phyloP scores from a whole-genome alignment of 2,329 filamentous ascomycete genomes.

The Bipolaris cookei region DNA sequence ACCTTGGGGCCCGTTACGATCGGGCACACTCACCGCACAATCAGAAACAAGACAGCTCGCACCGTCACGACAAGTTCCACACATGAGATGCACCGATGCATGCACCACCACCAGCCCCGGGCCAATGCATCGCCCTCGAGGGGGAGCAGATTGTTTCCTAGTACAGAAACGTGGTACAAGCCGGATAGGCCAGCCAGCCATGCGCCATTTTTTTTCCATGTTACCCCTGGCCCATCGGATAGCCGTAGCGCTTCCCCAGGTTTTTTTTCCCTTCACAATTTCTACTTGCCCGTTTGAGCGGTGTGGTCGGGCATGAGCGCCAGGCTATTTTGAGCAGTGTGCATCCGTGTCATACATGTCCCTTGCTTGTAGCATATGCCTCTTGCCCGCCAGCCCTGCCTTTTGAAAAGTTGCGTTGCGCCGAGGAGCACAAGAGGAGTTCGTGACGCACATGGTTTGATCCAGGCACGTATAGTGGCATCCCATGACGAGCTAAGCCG shows the following conservation, averaged over 20 bases:
- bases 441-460: constrained; percentile 18
- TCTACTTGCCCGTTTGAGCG: constrained; percentile 20
- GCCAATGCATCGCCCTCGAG: constrained; percentile 33
- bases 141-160: constrained; percentile 34
- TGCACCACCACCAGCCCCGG: constrained; percentile 43
- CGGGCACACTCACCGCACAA: constrained; percentile 40
- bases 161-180: constrained; percentile 31
- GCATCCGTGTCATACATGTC: constrained; percentile 22
- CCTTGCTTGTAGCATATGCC: constrained; percentile 21
- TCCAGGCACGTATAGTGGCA: constrained; percentile 6
- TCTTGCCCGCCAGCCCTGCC: constrained; percentile 14
- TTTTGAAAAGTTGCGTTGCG: constrained; percentile 1
- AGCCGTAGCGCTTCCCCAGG: constrained; percentile 27
- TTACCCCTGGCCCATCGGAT: constrained; percentile 19
- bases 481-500: constrained; percentile 26
- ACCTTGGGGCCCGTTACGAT: constrained; percentile 25
- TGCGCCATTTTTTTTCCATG: constrained; percentile 30
- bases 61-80: constrained; percentile 35
- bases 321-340: constrained; percentile 28
- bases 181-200: constrained; percentile 12
- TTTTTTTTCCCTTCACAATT: constrained; percentile 25
- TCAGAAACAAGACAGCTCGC: constrained; percentile 38
- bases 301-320: constrained; percentile 31
- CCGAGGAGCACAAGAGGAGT: constrained; percentile 15
- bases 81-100: constrained; percentile 37